phyloP scores from a whole-genome alignment of 2,329 filamentous ascomycete genomes.

The Aspergillus proliferans region DNA sequence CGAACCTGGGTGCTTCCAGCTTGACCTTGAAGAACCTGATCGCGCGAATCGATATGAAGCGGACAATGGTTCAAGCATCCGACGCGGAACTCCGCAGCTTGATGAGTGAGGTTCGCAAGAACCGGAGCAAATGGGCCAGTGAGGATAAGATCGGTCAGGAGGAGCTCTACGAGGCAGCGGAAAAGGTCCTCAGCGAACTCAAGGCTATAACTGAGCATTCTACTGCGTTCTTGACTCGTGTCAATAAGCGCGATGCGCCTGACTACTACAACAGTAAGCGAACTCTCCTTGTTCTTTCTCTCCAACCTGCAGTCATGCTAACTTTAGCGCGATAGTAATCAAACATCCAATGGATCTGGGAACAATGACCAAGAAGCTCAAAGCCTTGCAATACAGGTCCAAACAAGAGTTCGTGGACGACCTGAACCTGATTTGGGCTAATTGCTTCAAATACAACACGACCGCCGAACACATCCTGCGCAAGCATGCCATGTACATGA shows the following conservation, averaged over 20 bases:
- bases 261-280: conserved; percentile 84
- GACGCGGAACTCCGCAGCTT: conserved; percentile 86
- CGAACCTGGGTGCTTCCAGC: conserved; percentile 92
- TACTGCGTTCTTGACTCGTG: conserved; percentile 85
- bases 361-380: conserved; percentile 96
- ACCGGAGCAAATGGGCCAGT: conserved; percentile 96
- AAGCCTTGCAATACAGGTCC: conserved; percentile 69
- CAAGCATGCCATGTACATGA: conserved; percentile 92
- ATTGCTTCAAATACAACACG: conserved; percentile 92
- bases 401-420: conserved; percentile 94
- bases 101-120: conserved; percentile 97
- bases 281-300: not conserved
- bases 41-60: conserved; percentile 86
- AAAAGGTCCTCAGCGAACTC: conserved; percentile 93
- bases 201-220: conserved; percentile 98
- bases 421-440: conserved; percentile 92
- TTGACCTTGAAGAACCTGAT: conserved; percentile 96
- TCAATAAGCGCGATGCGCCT: conserved; percentile 94
- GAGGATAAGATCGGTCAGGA: conserved; percentile 97
- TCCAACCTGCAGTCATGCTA: not conserved
- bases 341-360: conserved; percentile 98
- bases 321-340: conserved; percentile 56
- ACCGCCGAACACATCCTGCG: conserved; percentile 80
- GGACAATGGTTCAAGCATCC: conserved; percentile 81
- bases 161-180: conserved; percentile 91